These are phyloP conservation scores for Paraconiothyrium brasiliense DNA, from an alignment of 2,329 filamentous ascomycete species.

Conservation along the genomic window DNA sequence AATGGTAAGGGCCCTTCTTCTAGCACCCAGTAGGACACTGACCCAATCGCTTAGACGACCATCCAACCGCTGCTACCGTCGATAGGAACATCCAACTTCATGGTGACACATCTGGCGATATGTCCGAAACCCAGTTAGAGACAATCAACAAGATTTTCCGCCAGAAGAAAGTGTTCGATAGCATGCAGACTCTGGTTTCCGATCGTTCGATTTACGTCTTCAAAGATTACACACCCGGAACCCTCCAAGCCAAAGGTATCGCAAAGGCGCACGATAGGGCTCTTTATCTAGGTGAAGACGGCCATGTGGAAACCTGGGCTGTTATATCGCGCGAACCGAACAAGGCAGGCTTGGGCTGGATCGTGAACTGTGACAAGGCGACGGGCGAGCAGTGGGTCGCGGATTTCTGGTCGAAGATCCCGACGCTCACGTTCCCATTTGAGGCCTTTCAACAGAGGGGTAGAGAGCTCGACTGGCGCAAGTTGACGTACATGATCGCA, in stretches of 20 bases:
- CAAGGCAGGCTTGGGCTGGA: neutral
- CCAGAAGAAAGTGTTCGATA: neutral
- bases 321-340: neutral
- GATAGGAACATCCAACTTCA: neutral
- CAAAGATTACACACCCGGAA: neutral
- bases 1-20: neutral
- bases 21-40: neutral
- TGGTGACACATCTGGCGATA: neutral
- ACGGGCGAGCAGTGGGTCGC: neutral
- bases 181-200: neutral
- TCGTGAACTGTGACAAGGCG: neutral
- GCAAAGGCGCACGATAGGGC: neutral
- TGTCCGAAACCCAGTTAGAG: neutral
- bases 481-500: slow-evolving; percentile 1
- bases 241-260: neutral
- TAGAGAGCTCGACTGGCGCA: neutral
- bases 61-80: slow-evolving; percentile 2
- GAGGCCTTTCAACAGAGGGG: neutral
- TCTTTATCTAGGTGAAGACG: neutral
- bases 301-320: neutral
- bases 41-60: neutral
- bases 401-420: neutral
- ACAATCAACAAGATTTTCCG: neutral
- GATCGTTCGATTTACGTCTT: neutral
- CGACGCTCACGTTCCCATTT: slow-evolving; percentile 5